phyloP scores from a whole-genome alignment of 768 basidiomycete species.

The Exsudoporus frostii region DNA sequence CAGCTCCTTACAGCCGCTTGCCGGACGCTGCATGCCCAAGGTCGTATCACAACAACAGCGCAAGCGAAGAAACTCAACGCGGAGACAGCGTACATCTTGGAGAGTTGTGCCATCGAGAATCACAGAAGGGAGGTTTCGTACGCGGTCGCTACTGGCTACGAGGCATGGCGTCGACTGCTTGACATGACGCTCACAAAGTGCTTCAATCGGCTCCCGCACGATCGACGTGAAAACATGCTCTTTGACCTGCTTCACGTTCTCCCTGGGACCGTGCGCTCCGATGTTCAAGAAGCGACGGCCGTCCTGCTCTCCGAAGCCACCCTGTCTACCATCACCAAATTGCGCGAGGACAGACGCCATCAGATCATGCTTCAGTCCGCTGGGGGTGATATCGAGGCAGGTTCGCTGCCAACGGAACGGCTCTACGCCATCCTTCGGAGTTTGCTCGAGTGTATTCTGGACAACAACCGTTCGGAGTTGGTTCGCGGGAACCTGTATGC shows the following conservation, averaged over 20 bases:
- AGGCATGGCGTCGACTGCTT: slow-evolving; percentile 81
- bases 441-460: slow-evolving; percentile 70
- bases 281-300: slow-evolving; percentile 67
- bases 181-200: slow-evolving; percentile 86
- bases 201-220: slow-evolving; percentile 77
- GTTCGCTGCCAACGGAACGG: slow-evolving; percentile 76
- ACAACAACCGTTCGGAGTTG: slow-evolving; percentile 75
- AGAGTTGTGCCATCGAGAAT: slow-evolving; percentile 85
- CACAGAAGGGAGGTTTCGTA: slow-evolving; percentile 77
- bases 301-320: slow-evolving; percentile 82
- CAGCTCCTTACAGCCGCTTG: slow-evolving; percentile 61
- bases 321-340: slow-evolving; percentile 78
- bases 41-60: slow-evolving; percentile 55
- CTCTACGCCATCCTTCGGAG: slow-evolving; percentile 70
- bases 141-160: slow-evolving; percentile 67
- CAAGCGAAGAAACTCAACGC: slow-evolving; percentile 63
- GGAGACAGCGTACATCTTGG: slow-evolving; percentile 75
- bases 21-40: slow-evolving; percentile 62
- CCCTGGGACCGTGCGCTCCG: slow-evolving; percentile 64
- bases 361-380: slow-evolving; percentile 66
- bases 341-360: slow-evolving; percentile 79
- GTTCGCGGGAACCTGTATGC: slow-evolving; percentile 96
- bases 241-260: slow-evolving; percentile 88
- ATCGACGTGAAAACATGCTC: slow-evolving; percentile 82
- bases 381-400: slow-evolving; percentile 58